phyloP scores from a whole-genome alignment of 345 rosid genomes.

The Gossypium arboreum region DNA sequence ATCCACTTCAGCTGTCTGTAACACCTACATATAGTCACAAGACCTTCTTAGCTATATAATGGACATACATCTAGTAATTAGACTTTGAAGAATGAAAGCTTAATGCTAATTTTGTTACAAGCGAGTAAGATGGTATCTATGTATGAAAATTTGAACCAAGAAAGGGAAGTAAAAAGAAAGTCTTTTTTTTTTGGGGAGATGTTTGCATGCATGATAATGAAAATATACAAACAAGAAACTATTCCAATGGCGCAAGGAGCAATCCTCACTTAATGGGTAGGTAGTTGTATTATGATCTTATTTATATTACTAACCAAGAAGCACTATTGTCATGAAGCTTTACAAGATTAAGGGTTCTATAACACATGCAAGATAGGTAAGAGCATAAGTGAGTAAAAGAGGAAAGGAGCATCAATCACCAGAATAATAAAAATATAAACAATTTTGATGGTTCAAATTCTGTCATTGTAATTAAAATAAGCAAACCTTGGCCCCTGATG shows the following conservation, averaged over 20 bases:
- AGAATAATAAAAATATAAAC: neutral
- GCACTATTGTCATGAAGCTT: neutral
- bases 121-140: neutral
- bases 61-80: neutral
- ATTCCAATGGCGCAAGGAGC: neutral
- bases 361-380: neutral
- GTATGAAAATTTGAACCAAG: neutral
- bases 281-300: neutral
- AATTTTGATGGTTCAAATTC: neutral
- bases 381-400: neutral
- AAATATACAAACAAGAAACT: neutral
- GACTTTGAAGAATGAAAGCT: neutral
- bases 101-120: neutral
- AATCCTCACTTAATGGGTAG: neutral
- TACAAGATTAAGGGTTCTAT: neutral
- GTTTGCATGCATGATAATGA: neutral
- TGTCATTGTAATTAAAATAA: neutral
- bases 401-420: neutral
- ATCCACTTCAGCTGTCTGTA: conserved; percentile 40
- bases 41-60: conserved; percentile 13
- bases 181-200: too few species aligned
- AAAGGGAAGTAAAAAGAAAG: neutral
- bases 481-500: conserved; percentile 37
- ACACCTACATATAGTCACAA: conserved; percentile 32
- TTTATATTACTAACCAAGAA: neutral